phyloP scores from a whole-genome alignment of 805 yeast genomes.

The Metschnikowia bowlesiae region DNA sequence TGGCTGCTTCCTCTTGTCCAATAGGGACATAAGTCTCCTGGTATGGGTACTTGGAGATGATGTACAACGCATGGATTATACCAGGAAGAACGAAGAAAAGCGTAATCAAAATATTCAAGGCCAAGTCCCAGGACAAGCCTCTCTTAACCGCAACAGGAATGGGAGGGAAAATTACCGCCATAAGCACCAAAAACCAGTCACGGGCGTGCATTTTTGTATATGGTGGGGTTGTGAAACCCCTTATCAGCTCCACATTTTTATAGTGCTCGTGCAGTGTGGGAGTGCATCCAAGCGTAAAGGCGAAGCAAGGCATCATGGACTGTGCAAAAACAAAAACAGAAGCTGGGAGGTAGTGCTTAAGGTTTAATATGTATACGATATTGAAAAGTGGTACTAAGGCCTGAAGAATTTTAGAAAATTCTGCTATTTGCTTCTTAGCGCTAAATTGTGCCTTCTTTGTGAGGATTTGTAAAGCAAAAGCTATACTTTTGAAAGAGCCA shows the following conservation, averaged over 20 bases:
- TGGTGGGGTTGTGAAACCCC: background rate
- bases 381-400: too few species aligned
- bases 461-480: too few species aligned
- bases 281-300: background rate
- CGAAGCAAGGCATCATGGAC: background rate
- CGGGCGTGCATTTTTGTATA: conserved; percentile 31
- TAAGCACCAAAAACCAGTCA: conserved; percentile 63
- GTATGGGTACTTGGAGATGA: conserved; percentile 68
- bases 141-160: conserved; percentile 70
- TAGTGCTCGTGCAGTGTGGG: background rate
- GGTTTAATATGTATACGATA: too few species aligned
- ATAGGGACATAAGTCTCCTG: conserved; percentile 22
- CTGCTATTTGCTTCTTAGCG: too few species aligned
- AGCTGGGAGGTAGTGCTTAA: too few species aligned
- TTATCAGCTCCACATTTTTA: conserved; percentile 1
- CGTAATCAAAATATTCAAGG: conserved; percentile 69
- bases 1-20: conserved; percentile 2
- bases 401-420: too few species aligned
- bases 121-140: conserved; percentile 62
- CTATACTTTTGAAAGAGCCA: too few species aligned
- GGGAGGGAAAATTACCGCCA: conserved; percentile 74
- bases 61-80: conserved; percentile 70
- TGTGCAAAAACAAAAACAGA: too few species aligned
- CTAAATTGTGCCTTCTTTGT: too few species aligned
- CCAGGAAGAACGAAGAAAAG: conserved; percentile 74